phyloP scores from a whole-genome alignment of 371 early-diverging fungal species.

The Rhizopus arrhizus region DNA sequence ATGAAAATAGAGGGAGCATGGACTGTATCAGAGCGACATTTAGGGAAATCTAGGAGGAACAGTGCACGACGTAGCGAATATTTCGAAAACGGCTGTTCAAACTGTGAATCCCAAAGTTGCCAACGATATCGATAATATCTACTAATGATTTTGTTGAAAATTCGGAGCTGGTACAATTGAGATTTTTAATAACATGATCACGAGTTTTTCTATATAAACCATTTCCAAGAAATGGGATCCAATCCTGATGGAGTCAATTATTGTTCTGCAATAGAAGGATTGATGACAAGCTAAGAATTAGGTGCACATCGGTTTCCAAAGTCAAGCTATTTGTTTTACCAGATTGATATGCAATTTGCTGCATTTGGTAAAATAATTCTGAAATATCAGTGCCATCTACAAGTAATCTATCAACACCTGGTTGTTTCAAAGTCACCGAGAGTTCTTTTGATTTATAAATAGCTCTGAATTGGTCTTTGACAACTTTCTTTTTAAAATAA shows the following conservation, averaged over 20 bases:
- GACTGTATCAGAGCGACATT: too few species aligned
- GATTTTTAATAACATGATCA: slow-evolving; percentile 8
- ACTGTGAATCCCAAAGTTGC: too few species aligned
- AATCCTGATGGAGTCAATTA: slow-evolving; percentile 5
- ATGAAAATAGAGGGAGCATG: too few species aligned
- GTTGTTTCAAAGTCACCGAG: slow-evolving; percentile 1
- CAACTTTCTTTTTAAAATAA: too few species aligned
- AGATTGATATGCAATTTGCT: slow-evolving; percentile 6
- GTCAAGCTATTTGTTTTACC: slow-evolving; percentile 8
- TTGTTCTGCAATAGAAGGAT: slow-evolving; percentile 9
- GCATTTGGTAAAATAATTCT: slow-evolving; percentile 9
- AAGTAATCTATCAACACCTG: slow-evolving; percentile 7
- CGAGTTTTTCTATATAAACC: slow-evolving; percentile 5
- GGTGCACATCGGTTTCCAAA: slow-evolving; percentile 9
- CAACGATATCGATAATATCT: slow-evolving; percentile 2
- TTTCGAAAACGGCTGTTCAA: too few species aligned
- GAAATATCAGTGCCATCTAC: slow-evolving; percentile 9
- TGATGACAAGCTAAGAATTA: slow-evolving; percentile 10
- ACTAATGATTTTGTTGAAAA: slow-evolving; percentile 6
- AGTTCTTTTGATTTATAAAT: neutral
- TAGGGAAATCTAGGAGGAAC: too few species aligned
- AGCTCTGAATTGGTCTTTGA: too few species aligned
- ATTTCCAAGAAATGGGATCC: slow-evolving; percentile 7
- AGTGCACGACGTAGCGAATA: too few species aligned
- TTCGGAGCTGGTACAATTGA: slow-evolving; percentile 3